Percentiles rank a stretch among this genome's conserved stretches.
Conservation (phyloP, 1,139 yeast genomes). For the Wickerhamomyces sp. region DNA sequence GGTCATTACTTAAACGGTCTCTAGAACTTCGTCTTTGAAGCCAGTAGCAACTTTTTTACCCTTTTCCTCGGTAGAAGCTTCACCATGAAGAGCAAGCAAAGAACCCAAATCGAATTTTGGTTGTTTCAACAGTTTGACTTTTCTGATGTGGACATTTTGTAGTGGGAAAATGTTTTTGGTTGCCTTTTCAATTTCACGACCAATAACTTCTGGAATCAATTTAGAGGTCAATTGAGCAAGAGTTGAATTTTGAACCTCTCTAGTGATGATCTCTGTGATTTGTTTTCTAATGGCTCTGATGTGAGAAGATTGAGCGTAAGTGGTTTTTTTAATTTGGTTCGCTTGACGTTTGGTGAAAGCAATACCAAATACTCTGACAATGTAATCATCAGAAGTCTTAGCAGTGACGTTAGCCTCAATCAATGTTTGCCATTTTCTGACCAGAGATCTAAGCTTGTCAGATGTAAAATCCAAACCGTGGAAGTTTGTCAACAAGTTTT, state of each 20-base stretch:
- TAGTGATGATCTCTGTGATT: conserved; percentile 80
- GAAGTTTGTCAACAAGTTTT: conserved; percentile 90
- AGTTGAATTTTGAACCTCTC: conserved; percentile 80
- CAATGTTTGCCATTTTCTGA: conserved; percentile 91
- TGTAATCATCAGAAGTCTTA: conserved; percentile 89
- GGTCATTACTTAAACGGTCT: conserved; percentile 74
- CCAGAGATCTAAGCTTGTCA: conserved; percentile 85
- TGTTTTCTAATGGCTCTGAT: conserved; percentile 82
- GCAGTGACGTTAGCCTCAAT: conserved; percentile 90
- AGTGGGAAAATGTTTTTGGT: conserved; percentile 82
- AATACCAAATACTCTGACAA: conserved; percentile 81
- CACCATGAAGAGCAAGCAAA: conserved; percentile 88
- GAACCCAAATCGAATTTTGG: conserved; percentile 90
- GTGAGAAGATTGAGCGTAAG: conserved; percentile 88
- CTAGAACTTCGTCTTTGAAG: conserved; percentile 90
- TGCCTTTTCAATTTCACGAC: conserved; percentile 86
- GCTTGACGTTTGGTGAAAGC: conserved; percentile 91
- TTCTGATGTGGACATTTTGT: conserved; percentile 89
- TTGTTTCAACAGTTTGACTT: conserved; percentile 86
- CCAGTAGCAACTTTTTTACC: conserved; percentile 86
- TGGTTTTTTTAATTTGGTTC: conserved; percentile 86
- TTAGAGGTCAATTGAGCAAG: conserved; percentile 83
- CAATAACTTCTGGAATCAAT: conserved; percentile 87
- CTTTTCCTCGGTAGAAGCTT: conserved; percentile 75
- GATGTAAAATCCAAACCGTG: conserved; percentile 91